Percentiles rank a stretch among this genome's conserved stretches.
Evolutionary conservation across 257 asterid genomes (phyloP).

Genomic region (Linaria vulgaris): DNA sequence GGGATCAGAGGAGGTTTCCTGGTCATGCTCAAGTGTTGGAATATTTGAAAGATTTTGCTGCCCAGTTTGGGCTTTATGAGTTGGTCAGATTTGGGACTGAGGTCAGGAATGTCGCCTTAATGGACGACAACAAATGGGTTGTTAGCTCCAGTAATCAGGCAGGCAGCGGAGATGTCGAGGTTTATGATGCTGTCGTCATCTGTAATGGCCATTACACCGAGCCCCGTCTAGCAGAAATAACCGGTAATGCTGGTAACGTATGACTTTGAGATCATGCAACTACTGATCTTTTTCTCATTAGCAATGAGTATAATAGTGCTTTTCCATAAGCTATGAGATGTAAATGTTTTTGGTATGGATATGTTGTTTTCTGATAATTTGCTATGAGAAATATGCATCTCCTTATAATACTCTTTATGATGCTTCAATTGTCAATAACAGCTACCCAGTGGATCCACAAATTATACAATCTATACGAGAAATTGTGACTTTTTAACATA

Average conservation of each 20-base stretch:
- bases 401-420: too few species aligned
- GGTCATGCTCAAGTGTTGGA: conserved; percentile 71
- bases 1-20: conserved; percentile 85
- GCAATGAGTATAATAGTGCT: too few species aligned
- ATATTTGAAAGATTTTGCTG: conserved; percentile 67
- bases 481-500: too few species aligned
- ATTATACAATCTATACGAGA: too few species aligned
- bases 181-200: conserved; percentile 86
- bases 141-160: conserved; percentile 46
- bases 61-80: conserved; percentile 56
- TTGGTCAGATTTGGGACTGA: conserved; percentile 76
- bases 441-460: too few species aligned
- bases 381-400: too few species aligned
- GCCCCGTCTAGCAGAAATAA: conserved; percentile 77
- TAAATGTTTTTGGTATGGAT: too few species aligned
- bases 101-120: conserved; percentile 53
- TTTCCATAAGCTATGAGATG: not conserved
- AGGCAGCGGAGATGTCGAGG: conserved; percentile 39
- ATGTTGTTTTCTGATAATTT: too few species aligned
- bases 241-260: conserved; percentile 44
- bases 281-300: not conserved
- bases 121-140: conserved; percentile 61
- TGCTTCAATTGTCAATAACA: too few species aligned
- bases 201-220: conserved; percentile 87
- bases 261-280: not conserved